These are phyloP conservation scores for Dendryphion nanum DNA, from an alignment of 2,329 filamentous ascomycete genomes.

Conservation along the genomic window DNA sequence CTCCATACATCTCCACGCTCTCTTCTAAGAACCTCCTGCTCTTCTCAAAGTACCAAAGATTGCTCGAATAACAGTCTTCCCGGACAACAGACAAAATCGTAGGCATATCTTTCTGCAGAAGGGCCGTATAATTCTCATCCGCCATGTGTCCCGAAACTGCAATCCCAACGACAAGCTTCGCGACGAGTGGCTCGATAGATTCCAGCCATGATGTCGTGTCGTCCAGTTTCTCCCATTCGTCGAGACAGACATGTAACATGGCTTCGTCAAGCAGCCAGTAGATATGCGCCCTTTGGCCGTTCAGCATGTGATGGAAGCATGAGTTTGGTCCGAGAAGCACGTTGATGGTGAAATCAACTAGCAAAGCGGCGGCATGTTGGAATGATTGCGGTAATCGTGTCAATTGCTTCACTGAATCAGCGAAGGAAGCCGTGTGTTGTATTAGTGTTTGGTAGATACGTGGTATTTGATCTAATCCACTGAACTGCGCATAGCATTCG, in stretches of 20 bases:
- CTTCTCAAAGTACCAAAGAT: constrained; percentile 5
- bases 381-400: neutral
- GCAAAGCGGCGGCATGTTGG: neutral
- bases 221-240: constrained; percentile 2
- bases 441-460: neutral
- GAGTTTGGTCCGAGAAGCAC: neutral
- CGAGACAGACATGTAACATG: constrained; percentile 1
- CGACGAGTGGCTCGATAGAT: neutral
- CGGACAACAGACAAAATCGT: neutral
- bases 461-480: neutral
- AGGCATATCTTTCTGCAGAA: neutral
- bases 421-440: neutral
- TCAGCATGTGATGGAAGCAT: constrained; percentile 4
- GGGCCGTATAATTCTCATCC: too few species aligned
- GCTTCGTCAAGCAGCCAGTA: constrained; percentile 4
- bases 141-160: too few species aligned
- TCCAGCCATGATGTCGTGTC: neutral
- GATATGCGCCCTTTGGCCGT: constrained; percentile 2
- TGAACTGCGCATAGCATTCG: neutral
- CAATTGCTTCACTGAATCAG: neutral
- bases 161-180: neutral
- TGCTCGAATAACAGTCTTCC: too few species aligned
- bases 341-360: constrained; percentile 3
- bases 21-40: constrained; percentile 5
- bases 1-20: constrained; percentile 2